Base-by-base conservation (phyloP, 257 asterid genomes). In the Linaria vulgaris region DNA sequence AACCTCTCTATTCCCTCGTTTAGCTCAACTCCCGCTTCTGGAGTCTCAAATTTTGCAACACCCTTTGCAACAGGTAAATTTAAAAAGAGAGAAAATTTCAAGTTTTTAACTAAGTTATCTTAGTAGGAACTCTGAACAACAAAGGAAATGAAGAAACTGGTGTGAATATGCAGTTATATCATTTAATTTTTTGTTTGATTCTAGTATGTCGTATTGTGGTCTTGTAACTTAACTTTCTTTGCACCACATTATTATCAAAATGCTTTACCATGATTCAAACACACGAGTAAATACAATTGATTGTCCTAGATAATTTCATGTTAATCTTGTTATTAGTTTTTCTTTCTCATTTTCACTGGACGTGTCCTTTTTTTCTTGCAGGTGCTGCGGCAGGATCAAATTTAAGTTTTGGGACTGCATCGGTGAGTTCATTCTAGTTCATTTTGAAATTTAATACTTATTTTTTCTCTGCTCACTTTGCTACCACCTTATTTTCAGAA, bases 311-410 rank as follows among this genome's bases (percentile, higher is more conserved):
- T 60, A 24, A 24, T 38, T 23, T 34, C 48, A 57, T 58, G 30
- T 56, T 71, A 12, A 21, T 65, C 45, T 31, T 47, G 59, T 59
- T 16, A 43, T 52, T 12, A 38, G 46, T 48, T 70, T 13, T 22
- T 17, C 39, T 54, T 57, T 61, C 65, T 31, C 21, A 17, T 62
- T 53, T 46, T 75, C 56, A 63, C 63, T 34, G 38, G 21, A 45
- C 45, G 47, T 17, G 27, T 68, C n/a, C n/a, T 19, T 64, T 78
- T 15, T 61, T 76, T 67, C 69, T 75, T 50, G 39, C 63, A 92
- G 97, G 97, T 68, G 85, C 94, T 70, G 84, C 82, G 66, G 59
- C 79, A 47, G 94, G 92, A 76, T 87, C 97, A 24, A 95, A 96
- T 72, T 74, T 87, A 58, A 92, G 99, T 87, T 89, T 89, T 62